Evolutionary conservation across 257 asterid species (phyloP).

Genomic region (Nicotiana paniculata): DNA sequence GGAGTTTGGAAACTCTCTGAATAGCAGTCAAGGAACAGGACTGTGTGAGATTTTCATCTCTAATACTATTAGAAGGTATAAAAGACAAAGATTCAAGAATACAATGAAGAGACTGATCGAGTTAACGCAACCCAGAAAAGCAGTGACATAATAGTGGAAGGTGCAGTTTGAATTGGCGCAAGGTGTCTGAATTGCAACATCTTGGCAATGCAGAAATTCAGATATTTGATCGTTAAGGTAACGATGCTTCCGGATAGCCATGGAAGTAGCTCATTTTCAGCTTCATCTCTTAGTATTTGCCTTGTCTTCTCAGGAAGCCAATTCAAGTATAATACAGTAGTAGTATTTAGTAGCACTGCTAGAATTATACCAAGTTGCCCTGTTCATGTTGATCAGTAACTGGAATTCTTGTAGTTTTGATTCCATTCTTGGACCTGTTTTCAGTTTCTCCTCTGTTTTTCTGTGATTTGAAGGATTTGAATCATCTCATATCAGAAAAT

Average conservation of each 20-base stretch:
- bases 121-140: constrained; percentile 18
- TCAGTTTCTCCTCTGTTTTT: background rate
- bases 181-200: constrained; percentile 9
- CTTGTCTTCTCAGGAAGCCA: background rate
- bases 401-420: background rate
- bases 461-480: background rate
- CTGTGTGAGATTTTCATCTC: too few relatives aligned
- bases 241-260: background rate
- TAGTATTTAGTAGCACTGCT: background rate
- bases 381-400: background rate
- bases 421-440: constrained; percentile 6
- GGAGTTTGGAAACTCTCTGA: too few relatives aligned
- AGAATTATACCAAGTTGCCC: background rate
- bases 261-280: background rate
- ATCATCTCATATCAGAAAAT: background rate
- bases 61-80: too few relatives aligned
- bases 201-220: constrained; percentile 19
- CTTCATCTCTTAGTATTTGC: constrained; percentile 2
- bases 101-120: constrained; percentile 5
- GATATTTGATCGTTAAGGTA: constrained; percentile 10
- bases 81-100: background rate
- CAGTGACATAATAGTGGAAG: constrained; percentile 5
- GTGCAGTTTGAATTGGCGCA: constrained; percentile 1
- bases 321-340: background rate
- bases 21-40: too few relatives aligned